Evolutionary conservation across 169 alveolate species (phyloP), one percentile per base, ranked within the genome.

Genomic region (Theileria equi): DNA sequence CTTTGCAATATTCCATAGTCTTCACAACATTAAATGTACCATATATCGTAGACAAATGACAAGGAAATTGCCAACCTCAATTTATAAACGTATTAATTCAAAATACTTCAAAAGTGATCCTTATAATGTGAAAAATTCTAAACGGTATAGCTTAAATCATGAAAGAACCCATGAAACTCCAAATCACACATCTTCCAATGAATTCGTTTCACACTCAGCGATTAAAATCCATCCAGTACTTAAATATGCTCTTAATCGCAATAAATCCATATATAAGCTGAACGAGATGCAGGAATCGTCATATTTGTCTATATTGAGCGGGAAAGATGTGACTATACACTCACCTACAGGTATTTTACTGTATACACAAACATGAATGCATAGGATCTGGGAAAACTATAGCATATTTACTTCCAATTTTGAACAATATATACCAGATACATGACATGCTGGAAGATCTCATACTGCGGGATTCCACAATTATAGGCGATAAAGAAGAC

Each of bases 341-440:
- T 69, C 84, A 10, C 80, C 79, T 0, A 29, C 50, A 40, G 84
- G 84, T 74, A 26, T 28, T 52, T 5, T 52, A 21, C 23, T 45
- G 4, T n/a, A n/a, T n/a, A n/a, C n/a, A n/a, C n/a, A n/a, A 49
- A 49, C 29, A 2, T 28, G 26, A 7, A 49, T 49, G 16, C 13
- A 28, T 50, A 58, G 91, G 91, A 28, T 59, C 88, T 19, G 91
- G 91, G 0, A 85, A 85, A 82, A 85, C 91, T 1, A 41, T 85
- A 38, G 89, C 91, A 5, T 85, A 85, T 57, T 38, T 85, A 29
- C 52, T 85, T 16, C 91, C 91, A 28, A 69, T 85, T 16, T 64
- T 85, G 28, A 85, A 85, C 26, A 85, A 85, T 41, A 55, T 85
- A 6, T 85, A 85, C 80, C 74, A 72, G 57, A 60, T 80, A 34